Conservation (phyloP, 1,284 basidiomycete genomes). For the Ganoderma lucidum region DNA sequence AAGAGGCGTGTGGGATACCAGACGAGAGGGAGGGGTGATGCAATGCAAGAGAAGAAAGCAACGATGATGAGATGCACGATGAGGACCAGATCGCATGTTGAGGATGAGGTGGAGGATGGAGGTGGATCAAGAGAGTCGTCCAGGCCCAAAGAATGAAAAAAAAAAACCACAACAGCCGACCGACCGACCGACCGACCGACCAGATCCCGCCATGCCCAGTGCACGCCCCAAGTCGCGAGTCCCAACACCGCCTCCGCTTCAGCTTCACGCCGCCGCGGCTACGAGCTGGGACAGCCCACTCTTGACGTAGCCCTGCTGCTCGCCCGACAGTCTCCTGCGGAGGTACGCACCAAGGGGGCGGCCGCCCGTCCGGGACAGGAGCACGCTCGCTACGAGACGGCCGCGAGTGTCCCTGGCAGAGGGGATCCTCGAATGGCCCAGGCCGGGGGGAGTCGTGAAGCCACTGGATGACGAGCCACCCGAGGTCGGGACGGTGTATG, state of each 20-base stretch:
- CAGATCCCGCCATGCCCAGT: neutral
- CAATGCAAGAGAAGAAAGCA: constrained; percentile 8
- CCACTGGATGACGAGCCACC: constrained; percentile 9
- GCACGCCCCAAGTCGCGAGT: neutral
- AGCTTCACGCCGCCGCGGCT: constrained; percentile 25
- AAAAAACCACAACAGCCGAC: neutral
- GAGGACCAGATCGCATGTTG: neutral
- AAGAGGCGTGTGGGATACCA: constrained; percentile 2
- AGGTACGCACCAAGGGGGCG: constrained; percentile 35
- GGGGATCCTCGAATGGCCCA: constrained; percentile 7
- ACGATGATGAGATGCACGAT: constrained; percentile 5
- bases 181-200: constrained; percentile 6
- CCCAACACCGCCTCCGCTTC: constrained; percentile 7
- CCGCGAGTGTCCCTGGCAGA: constrained; percentile 32
- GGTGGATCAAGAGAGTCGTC: neutral
- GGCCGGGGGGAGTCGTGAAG: constrained; percentile 24
- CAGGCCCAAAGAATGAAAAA: neutral
- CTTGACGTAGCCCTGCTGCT: constrained; percentile 37
- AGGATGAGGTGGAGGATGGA: neutral
- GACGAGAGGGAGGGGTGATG: neutral
- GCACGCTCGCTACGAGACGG: constrained; percentile 39
- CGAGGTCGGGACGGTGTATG: constrained; percentile 17
- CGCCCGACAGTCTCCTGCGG: constrained; percentile 30
- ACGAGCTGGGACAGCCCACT: constrained; percentile 40
- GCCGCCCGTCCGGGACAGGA: constrained; percentile 38